Base-by-base conservation (phyloP, 257 asterid species). In the Schizonepeta tenuifolia region DNA sequence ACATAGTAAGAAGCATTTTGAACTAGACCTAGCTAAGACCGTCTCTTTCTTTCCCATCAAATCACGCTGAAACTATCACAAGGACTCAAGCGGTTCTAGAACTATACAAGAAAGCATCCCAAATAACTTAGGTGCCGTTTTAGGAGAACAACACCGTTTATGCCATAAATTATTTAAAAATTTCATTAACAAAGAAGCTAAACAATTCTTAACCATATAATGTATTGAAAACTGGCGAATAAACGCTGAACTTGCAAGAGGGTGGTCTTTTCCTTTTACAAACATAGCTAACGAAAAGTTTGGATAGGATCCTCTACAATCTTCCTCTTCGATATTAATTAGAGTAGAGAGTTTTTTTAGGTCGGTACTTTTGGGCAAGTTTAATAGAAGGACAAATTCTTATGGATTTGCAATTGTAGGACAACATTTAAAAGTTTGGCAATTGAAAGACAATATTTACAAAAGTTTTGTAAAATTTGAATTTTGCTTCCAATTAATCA, bases 1-100 rank as follows among this genome's bases (percentile, higher is more conserved):
- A 65, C 53, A 74, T n/a, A 44, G 59, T 31, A 59, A 13, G 41
- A 47, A 58, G 65, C 49, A 67, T 47, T 36, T 38, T 51, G 6
- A 40, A 40, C 51, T 2, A 31, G 46, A 26, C 40, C 21, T 31
- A 28, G 4, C 33, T 28, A 31, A 31, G 6, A 44, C 41, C 11
- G 6, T 31, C n/a, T n/a, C 51, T 14, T 9, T 10, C 41, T 53
- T 40, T 67, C 72, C 68, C 76, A 63, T 33, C 20, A 17, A 55
- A 41, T 51, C 72, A 61, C 15, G 66, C 28, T 50, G 24, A 31
- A 31, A 67, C 31, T 2, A 9, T 20, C 51, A 26, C 13, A 54
- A 9, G 71, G 50, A 22, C 6, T 4, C 9, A 2, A 17, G 13
- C n/a, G n/a, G n/a, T n/a, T n/a, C n/a, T n/a, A n/a, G n/a, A n/a